phyloP scores from a whole-genome alignment of 441 rosid species.

The Manihot esculenta region DNA sequence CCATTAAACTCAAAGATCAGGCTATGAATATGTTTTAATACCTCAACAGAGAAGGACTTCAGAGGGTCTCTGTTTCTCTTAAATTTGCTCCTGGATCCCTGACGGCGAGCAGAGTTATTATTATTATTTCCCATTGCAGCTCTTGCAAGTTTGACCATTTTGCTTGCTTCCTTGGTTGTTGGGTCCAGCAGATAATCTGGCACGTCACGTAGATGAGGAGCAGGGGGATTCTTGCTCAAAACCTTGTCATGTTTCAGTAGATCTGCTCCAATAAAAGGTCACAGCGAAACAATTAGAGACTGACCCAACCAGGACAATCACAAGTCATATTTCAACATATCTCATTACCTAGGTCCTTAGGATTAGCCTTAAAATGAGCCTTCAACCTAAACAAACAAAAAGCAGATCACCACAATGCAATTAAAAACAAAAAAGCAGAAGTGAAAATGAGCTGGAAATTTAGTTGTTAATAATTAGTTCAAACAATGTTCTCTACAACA shows the following conservation, averaged over 20 bases:
- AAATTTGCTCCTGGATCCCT: constrained; percentile 45
- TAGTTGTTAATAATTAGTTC: too few relatives aligned
- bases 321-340: background rate
- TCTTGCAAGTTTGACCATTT: constrained; percentile 77
- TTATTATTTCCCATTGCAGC: constrained; percentile 77
- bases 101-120: constrained; percentile 37
- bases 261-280: constrained; percentile 43
- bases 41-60: constrained; percentile 68
- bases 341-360: constrained; percentile 65
- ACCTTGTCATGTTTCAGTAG: constrained; percentile 79
- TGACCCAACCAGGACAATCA: background rate
- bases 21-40: constrained; percentile 22
- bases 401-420: background rate
- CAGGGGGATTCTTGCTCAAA: constrained; percentile 65
- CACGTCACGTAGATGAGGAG: constrained; percentile 68
- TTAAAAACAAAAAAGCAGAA: background rate
- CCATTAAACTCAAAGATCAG: background rate
- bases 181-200: constrained; percentile 78
- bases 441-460: background rate
- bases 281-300: background rate
- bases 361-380: constrained; percentile 89
- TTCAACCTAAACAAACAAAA: constrained; percentile 54
- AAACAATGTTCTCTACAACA: background rate
- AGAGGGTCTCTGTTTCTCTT: constrained; percentile 66
- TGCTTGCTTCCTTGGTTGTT: constrained; percentile 79